Evolutionary conservation across 768 basidiomycete genomes (phyloP), one percentile per base, ranked within the genome.

Genomic region (Tubosaeta sp.): DNA sequence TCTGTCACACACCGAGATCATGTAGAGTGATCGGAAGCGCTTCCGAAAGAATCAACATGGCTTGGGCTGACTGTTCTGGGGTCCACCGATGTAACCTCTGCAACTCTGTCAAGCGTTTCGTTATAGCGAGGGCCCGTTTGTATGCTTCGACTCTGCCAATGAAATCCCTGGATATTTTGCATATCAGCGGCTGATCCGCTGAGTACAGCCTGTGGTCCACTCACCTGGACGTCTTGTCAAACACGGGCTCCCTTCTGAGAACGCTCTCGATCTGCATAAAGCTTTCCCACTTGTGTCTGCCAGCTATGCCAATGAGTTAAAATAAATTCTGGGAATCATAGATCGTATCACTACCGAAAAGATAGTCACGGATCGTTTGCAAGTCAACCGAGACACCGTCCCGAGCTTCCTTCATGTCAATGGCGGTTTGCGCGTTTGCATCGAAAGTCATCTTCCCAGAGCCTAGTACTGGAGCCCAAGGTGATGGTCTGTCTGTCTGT

Each of bases 61-160:
- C 86, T 10, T 74, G 58, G 25, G 53, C 56, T 1, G 71, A 73
- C 51, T 87, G 77, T 37, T 75, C 68, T 4, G 71, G 56, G 0
- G 76, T 72, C 86, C 85, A 87, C 7, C 62, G 63, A 48, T 84
- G 75, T 4, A 68, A 54, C 47, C 80, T 74, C 54, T 76, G 72
- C n/a, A 89, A 66, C 60, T 87, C 86, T 46, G 74, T 76, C 9
- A 88, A 58, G 16, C 82, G 74, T 48, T 80, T 81, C 2, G 74
- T 77, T 61, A 85, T 76, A 0, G 70, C 66, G 12, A 86, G 68
- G 0, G 76, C 84, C 4, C 79, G 78, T 17, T 76, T 70, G 57
- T 84, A 84, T 11, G 73, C 71, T 48, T 88, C 82, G 0, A 75
- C 74, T 49, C 85, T 77, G 13, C 76, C 74, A 63, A 84, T 71